phyloP scores from a whole-genome alignment of 257 asterid species.

The Fraxinus anomala region DNA sequence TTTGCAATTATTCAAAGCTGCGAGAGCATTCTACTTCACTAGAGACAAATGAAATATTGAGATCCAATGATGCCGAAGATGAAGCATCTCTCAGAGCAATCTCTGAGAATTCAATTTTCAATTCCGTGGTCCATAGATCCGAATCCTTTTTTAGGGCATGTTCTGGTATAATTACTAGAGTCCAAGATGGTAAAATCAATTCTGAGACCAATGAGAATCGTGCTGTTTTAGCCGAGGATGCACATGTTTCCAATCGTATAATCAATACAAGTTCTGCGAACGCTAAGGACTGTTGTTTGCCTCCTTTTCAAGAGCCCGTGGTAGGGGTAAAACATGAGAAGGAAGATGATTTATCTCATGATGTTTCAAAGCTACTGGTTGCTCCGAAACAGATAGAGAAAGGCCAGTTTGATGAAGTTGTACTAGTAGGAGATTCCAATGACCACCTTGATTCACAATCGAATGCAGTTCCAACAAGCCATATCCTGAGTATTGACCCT shows the following conservation, averaged over 20 bases:
- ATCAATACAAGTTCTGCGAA: constrained; percentile 26
- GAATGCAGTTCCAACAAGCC: constrained; percentile 17
- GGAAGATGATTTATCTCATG: background rate
- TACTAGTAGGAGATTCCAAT: background rate
- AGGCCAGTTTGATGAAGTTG: constrained; percentile 20
- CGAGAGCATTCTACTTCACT: constrained; percentile 30
- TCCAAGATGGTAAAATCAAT: constrained; percentile 33
- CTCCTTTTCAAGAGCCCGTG: constrained; percentile 19
- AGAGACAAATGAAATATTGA: constrained; percentile 28
- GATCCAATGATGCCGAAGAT: constrained; percentile 27
- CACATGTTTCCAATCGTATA: constrained; percentile 21
- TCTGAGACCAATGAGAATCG: constrained; percentile 28
- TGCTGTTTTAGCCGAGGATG: constrained; percentile 23
- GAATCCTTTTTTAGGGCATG: constrained; percentile 38
- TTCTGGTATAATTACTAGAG: constrained; percentile 34
- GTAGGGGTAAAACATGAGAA: constrained; percentile 11
- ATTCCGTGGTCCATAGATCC: constrained; percentile 24
- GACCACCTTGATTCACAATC: constrained; percentile 24
- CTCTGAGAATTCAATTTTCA: constrained; percentile 31
- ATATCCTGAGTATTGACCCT: constrained; percentile 9
- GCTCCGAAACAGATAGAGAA: constrained; percentile 17
- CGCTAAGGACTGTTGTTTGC: constrained; percentile 1
- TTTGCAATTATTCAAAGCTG: constrained; percentile 22
- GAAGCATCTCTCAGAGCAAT: constrained; percentile 34
- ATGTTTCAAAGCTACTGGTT: background rate